These are phyloP conservation scores for Magnolia changhungtana DNA, from an alignment of 164 flowering plant species.

Conservation along the genomic window DNA sequence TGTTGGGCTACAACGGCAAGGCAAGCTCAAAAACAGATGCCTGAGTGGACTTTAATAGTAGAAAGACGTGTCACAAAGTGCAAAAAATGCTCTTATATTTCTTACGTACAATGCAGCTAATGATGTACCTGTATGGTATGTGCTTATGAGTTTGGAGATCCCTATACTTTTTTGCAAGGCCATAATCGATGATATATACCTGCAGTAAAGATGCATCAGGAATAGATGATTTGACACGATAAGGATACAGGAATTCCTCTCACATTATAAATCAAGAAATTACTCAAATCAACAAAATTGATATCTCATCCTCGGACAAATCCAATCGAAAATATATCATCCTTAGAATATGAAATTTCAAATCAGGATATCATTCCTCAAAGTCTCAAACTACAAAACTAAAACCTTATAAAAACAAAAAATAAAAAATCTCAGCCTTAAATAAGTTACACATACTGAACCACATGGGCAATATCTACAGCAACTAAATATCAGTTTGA, in stretches of 20 bases:
- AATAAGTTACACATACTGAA: too few species aligned
- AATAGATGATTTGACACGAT: not conserved
- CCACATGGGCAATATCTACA: too few species aligned
- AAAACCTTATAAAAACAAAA: not conserved
- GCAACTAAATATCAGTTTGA: not conserved
- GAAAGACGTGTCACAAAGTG: not conserved
- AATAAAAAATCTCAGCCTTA: too few species aligned
- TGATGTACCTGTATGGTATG: constrained; percentile 50
- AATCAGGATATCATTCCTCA: too few species aligned
- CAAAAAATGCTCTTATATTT: not conserved
- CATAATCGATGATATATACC: constrained; percentile 58
- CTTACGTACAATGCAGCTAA: not conserved
- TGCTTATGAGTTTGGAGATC: constrained; percentile 60
- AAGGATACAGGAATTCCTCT: not conserved
- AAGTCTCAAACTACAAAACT: too few species aligned
- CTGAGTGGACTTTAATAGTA: not conserved
- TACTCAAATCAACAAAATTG: not conserved
- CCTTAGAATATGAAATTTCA: too few species aligned
- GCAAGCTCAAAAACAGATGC: not conserved
- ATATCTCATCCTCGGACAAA: too few species aligned
- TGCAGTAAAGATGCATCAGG: constrained; percentile 14
- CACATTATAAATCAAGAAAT: not conserved
- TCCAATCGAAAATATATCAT: too few species aligned
- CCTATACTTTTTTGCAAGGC: constrained; percentile 57
- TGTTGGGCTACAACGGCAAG: too few species aligned